phyloP scores from a whole-genome alignment of 2,329 filamentous ascomycete genomes.

The Dactylonectria macrodidyma region DNA sequence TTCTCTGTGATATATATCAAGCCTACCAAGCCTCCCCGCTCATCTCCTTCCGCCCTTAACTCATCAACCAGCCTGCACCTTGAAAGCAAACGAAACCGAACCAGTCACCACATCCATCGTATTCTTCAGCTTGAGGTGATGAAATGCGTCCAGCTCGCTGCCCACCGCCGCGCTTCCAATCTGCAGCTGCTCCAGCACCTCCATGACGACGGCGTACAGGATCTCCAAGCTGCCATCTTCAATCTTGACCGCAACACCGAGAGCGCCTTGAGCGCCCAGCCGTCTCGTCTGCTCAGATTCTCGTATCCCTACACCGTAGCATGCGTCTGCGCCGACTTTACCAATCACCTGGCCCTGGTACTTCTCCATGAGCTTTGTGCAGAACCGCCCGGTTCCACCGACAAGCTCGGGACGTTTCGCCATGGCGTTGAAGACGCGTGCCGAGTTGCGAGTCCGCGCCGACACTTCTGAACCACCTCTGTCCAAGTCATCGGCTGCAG shows the following conservation, averaged over 20 bases:
- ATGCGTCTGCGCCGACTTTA: conserved; percentile 65
- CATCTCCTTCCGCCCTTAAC: no score
- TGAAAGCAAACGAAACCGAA: conserved; percentile 35
- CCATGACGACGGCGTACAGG: conserved; percentile 59
- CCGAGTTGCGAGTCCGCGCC: conserved; percentile 44
- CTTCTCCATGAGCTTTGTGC: conserved; percentile 59
- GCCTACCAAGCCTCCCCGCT: no score
- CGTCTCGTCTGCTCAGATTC: conserved; percentile 53
- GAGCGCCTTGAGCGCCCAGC: conserved; percentile 53
- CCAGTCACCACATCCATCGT: conserved; percentile 57
- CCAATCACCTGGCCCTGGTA: conserved; percentile 58
- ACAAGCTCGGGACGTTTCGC: conserved; percentile 58
- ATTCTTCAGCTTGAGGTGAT: conserved; percentile 54
- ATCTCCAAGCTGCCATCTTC: conserved; percentile 63
- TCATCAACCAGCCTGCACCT: conserved; percentile 7
- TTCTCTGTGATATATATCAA: no score
- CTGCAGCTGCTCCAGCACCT: conserved; percentile 60
- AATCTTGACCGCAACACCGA: conserved; percentile 64
- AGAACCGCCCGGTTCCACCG: conserved; percentile 62
- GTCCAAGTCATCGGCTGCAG: conserved; percentile 45
- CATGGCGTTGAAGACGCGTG: conserved; percentile 61
- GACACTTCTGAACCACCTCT: background rate
- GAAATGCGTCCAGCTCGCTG: conserved; percentile 51
- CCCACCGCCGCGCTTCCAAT: conserved; percentile 54
- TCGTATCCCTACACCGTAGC: conserved; percentile 62